These are phyloP conservation scores for Calocera cornea DNA, from an alignment of 768 basidiomycete species.

Conservation along the genomic window DNA sequence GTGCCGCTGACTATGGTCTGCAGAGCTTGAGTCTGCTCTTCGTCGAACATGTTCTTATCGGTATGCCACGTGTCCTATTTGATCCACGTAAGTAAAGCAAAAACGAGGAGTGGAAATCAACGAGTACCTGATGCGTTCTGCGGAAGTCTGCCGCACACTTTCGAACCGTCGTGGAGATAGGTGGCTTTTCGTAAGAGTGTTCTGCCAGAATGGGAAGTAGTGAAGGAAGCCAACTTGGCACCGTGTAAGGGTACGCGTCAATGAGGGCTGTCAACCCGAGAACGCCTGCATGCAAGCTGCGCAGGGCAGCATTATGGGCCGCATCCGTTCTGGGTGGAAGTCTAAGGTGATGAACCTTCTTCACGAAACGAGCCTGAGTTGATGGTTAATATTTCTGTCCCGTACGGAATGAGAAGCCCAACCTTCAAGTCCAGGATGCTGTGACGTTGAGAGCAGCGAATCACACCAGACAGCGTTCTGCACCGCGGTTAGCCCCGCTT, in stretches of 20 bases:
- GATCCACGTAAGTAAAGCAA: constrained; percentile 20
- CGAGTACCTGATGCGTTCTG: constrained; percentile 48
- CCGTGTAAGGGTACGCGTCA: constrained; percentile 45
- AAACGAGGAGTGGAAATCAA: background rate
- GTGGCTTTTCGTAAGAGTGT: constrained; percentile 48
- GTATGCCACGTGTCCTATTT: constrained; percentile 80
- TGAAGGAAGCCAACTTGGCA: constrained; percentile 30
- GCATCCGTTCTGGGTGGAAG: constrained; percentile 60
- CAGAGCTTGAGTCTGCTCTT: constrained; percentile 77
- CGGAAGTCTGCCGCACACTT: constrained; percentile 70
- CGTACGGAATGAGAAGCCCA: background rate
- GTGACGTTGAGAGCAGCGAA: constrained; percentile 80
- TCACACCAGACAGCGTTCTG: constrained; percentile 61
- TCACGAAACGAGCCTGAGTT: constrained; percentile 62
- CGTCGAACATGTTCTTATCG: constrained; percentile 73
- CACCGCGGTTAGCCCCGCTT: background rate
- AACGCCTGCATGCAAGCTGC: constrained; percentile 58
- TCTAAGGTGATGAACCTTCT: constrained; percentile 41
- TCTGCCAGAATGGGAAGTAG: constrained; percentile 26
- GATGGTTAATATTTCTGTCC: background rate
- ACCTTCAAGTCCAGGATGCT: constrained; percentile 77
- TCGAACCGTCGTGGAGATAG: constrained; percentile 80
- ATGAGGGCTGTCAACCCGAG: constrained; percentile 37
- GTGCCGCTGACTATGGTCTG: constrained; percentile 83
- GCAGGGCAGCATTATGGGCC: constrained; percentile 55